Base-by-base conservation (phyloP, 768 basidiomycete genomes). In the Lactarius akahatsu region DNA sequence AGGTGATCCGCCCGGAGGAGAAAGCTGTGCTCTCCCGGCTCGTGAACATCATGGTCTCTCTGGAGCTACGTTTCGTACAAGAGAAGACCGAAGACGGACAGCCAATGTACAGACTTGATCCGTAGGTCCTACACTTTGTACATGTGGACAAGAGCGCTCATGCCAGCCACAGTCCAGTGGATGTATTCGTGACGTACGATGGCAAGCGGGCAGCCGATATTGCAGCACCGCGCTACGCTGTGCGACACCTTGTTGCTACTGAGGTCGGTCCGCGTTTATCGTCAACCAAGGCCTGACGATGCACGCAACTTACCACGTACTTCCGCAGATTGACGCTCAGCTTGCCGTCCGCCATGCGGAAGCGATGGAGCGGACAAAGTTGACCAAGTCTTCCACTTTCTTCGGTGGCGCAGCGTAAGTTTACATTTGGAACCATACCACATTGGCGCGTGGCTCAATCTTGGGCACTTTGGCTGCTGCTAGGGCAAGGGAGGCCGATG, bases 111-210 rank as follows among this genome's bases (percentile, higher is more conserved):
- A 85, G 94, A 60, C 86, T 99, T 30, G 96, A 98, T 70, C 97
- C 97, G 96, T 97, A 70, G 65, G 92, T 67, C n/a, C 45, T n/a
- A 10, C 10, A 11, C 38, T 41, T 13, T 61, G 26, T 11, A 32
- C 32, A n/a, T 34, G 30, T 7, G 8, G 23, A n/a, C 5, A 11
- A 30, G 13, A 3, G 45, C 47, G 23, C 59, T 65, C 23, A 63
- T 41, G 26, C 52, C 64, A 38, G 28, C 38, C 63, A 15, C 71
- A 98, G 96, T 18, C 91, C 97, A 1, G 88, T 98, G 65, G 97
- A 99, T 74, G 92, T 96, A 41, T 98, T 98, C 74, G 83, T 98
- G 62, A 96, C 95, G 7, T 99, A 98, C 73, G 97, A 98, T 59
- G 94, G 93, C 38, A 98, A 94, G 78, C 85, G 96, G 28, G 92